These are phyloP conservation scores for Paramarasmius palmivorus DNA, from an alignment of 1,284 basidiomycete species.

Conservation along the genomic window DNA sequence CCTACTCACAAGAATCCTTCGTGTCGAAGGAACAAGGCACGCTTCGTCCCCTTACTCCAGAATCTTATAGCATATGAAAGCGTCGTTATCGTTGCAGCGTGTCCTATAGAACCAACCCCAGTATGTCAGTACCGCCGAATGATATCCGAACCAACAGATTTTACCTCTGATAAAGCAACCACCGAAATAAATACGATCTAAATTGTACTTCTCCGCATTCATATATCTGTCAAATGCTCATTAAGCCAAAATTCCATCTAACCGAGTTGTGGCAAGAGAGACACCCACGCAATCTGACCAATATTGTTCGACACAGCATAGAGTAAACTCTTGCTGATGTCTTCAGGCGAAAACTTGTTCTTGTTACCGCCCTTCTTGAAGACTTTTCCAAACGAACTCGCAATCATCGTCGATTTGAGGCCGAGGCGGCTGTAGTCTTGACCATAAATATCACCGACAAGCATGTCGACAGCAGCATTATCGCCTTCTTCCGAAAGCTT, in stretches of 20 bases:
- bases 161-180: constrained; percentile 97
- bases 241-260: too few species aligned
- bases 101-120: constrained; percentile 53
- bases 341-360: constrained; percentile 83
- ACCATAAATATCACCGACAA: constrained; percentile 99
- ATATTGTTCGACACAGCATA: constrained; percentile 99
- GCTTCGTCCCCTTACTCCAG: constrained; percentile 98
- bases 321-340: constrained; percentile 92
- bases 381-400: constrained; percentile 98
- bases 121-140: not conserved
- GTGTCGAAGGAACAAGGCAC: constrained; percentile 94
- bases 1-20: constrained; percentile 93
- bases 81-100: constrained; percentile 96
- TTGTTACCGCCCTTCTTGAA: constrained; percentile 88
- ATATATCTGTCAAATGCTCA: constrained; percentile 71
- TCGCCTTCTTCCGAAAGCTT: constrained; percentile 91
- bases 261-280: too few species aligned
- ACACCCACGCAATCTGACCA: constrained; percentile 98
- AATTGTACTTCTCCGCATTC: constrained; percentile 98
- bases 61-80: constrained; percentile 99
- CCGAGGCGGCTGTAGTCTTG: constrained; percentile 93
- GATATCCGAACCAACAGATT: not conserved
- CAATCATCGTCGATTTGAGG: constrained; percentile 96
- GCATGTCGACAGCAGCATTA: constrained; percentile 96
- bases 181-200: constrained; percentile 98